These are phyloP conservation scores for Solanum virginianum DNA, from an alignment of 257 asterid species.

Conservation along the genomic window DNA sequence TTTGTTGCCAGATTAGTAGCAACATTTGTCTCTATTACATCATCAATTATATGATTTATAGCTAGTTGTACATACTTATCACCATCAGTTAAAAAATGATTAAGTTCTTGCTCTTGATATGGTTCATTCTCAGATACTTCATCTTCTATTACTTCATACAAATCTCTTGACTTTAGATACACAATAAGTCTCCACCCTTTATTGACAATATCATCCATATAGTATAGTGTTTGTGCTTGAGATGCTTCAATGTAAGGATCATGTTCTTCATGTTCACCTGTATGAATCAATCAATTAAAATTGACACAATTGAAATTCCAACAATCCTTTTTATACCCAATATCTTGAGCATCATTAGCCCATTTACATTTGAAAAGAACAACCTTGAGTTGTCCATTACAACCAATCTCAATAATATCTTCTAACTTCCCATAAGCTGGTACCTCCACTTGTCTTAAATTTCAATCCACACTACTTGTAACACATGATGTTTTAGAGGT, in stretches of 20 bases:
- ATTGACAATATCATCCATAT: background rate
- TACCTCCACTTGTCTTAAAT: background rate
- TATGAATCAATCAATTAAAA: background rate
- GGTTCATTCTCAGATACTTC: background rate
- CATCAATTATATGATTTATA: background rate
- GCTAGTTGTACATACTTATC: background rate
- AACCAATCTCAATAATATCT: background rate
- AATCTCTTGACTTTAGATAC: background rate
- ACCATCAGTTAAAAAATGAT: background rate
- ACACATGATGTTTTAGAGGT: background rate
- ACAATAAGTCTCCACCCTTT: background rate
- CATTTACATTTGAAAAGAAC: background rate
- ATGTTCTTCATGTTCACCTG: background rate
- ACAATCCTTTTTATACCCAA: background rate
- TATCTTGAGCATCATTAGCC: background rate
- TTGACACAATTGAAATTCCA: background rate
- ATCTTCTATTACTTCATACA: background rate
- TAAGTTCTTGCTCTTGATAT: background rate
- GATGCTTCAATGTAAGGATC: background rate
- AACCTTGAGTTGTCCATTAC: background rate
- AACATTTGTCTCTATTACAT: background rate
- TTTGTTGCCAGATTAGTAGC: background rate
- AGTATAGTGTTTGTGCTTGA: background rate
- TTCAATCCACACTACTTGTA: background rate
- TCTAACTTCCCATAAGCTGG: background rate